These are phyloP conservation scores for Astraeus odoratus DNA, from an alignment of 768 basidiomycete species.

Conservation along the genomic window DNA sequence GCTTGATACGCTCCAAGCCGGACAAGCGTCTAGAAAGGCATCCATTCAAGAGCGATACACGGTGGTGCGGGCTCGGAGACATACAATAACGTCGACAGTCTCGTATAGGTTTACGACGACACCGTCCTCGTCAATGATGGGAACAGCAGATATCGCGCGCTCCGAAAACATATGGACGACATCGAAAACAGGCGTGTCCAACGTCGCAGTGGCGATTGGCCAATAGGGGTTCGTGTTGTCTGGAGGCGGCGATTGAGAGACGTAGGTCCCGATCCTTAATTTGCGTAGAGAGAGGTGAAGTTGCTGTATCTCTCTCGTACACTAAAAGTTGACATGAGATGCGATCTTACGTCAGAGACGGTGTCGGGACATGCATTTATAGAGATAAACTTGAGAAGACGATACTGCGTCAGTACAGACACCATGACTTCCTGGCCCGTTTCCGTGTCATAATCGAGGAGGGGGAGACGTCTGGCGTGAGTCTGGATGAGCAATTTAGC, in stretches of 20 bases:
- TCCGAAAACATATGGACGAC: slow-evolving; percentile 99
- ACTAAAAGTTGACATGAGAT: slow-evolving; percentile 41
- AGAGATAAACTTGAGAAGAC: slow-evolving; percentile 96
- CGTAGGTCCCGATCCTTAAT: slow-evolving; percentile 92
- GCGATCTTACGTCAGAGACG: not conserved
- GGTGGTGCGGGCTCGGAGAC: slow-evolving; percentile 1
- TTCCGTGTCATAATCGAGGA: slow-evolving; percentile 89
- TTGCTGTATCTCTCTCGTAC: slow-evolving; percentile 74
- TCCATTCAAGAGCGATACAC: slow-evolving; percentile 4
- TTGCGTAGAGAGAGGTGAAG: slow-evolving; percentile 75
- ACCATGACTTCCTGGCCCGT: slow-evolving; percentile 95
- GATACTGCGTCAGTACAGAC: slow-evolving; percentile 93
- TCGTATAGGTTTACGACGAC: slow-evolving; percentile 95
- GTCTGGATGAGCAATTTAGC: slow-evolving; percentile 88
- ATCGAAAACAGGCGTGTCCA: slow-evolving; percentile 91
- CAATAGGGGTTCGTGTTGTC: slow-evolving; percentile 67
- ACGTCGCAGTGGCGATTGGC: slow-evolving; percentile 87
- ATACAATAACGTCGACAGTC: slow-evolving; percentile 96
- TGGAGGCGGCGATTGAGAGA: slow-evolving; percentile 45
- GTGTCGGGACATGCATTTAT: slow-evolving; percentile 65
- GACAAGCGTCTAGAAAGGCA: slow-evolving; percentile 69
- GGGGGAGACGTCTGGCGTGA: slow-evolving; percentile 88
- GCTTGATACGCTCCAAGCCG: slow-evolving; percentile 91
- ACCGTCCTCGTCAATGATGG: slow-evolving; percentile 89
- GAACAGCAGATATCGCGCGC: slow-evolving; percentile 91